These are phyloP conservation scores for Combretum micranthum DNA, from an alignment of 345 rosid species.

Conservation along the genomic window DNA sequence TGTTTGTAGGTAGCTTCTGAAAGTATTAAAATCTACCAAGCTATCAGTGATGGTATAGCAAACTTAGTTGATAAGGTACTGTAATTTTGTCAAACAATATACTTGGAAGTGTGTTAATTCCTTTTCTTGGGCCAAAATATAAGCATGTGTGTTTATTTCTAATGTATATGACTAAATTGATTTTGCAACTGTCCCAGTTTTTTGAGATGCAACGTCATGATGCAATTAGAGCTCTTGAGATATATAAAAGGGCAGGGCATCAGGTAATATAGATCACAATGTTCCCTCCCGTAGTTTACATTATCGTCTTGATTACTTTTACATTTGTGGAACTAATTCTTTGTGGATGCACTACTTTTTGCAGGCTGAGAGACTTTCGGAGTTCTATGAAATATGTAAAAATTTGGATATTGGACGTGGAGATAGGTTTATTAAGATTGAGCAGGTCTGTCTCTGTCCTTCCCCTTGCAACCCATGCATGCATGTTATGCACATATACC, in stretches of 20 bases:
- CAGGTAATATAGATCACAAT: slow-evolving; percentile 46
- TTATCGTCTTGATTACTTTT: too few relatives aligned
- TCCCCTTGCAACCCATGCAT: not conserved
- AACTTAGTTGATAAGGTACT: slow-evolving; percentile 93
- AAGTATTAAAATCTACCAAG: slow-evolving; percentile 85
- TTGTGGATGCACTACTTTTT: slow-evolving; percentile 3
- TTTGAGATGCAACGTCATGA: slow-evolving; percentile 90
- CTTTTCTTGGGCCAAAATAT: too few relatives aligned
- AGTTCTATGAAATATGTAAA: slow-evolving; percentile 88
- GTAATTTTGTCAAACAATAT: too few relatives aligned
- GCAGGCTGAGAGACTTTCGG: slow-evolving; percentile 93
- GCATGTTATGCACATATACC: not conserved
- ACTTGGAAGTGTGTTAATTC: too few relatives aligned
- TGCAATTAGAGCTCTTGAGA: slow-evolving; percentile 74
- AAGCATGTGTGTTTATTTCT: too few relatives aligned
- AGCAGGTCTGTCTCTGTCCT: slow-evolving; percentile 57
- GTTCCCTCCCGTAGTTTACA: too few relatives aligned
- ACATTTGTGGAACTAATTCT: too few relatives aligned
- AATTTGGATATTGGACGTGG: slow-evolving; percentile 80
- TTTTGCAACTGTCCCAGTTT: slow-evolving; percentile 44
- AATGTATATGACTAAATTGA: slow-evolving; percentile 11
- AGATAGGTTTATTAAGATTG: slow-evolving; percentile 74
- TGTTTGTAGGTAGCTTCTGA: slow-evolving; percentile 69
- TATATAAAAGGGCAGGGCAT: slow-evolving; percentile 79
- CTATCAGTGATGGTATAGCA: slow-evolving; percentile 72